A percentile compares a stretch with the other conserved stretches of the same genome.
phyloP scores from a whole-genome alignment of 768 basidiomycete species.

The Dentipellis sp. region DNA sequence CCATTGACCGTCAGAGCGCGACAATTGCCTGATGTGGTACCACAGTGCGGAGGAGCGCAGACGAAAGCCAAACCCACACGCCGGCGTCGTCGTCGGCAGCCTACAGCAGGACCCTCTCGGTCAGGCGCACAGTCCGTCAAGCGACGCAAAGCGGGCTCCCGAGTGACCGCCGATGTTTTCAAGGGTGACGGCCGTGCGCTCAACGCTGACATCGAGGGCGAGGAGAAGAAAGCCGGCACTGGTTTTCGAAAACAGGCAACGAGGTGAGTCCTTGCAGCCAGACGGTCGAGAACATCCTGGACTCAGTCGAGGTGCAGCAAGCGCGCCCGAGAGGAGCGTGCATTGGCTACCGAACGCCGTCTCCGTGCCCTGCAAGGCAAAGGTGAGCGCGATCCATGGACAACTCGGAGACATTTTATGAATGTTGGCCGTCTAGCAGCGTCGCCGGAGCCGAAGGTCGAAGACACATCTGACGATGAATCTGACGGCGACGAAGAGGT shows the following conservation, averaged over 20 bases:
- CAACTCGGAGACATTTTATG: background rate
- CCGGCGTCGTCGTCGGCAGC: constrained; percentile 29
- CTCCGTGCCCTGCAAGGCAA: constrained; percentile 35
- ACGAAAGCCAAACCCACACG: constrained; percentile 47
- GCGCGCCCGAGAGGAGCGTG: constrained; percentile 71
- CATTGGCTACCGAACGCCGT: constrained; percentile 62
- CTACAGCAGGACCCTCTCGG: constrained; percentile 39
- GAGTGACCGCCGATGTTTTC: constrained; percentile 59
- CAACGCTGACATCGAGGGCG: constrained; percentile 30
- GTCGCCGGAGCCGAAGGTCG: background rate
- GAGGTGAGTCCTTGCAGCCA: constrained; percentile 34
- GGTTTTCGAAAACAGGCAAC: constrained; percentile 67
- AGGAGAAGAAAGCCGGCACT: constrained; percentile 35
- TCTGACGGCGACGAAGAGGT: constrained; percentile 12
- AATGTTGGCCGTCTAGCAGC: background rate
- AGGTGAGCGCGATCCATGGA: constrained; percentile 15
- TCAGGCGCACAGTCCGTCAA: constrained; percentile 57
- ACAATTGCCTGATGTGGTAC: background rate
- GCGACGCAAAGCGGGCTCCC: constrained; percentile 61
- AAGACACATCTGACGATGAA: constrained; percentile 4
- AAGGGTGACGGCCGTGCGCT: constrained; percentile 45
- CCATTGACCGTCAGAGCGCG: background rate
- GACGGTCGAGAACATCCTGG: background rate
- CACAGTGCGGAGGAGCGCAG: constrained; percentile 76
- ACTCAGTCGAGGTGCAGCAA: constrained; percentile 37